phyloP scores from a whole-genome alignment of 257 asterid species.

The Linaria vulgaris region DNA sequence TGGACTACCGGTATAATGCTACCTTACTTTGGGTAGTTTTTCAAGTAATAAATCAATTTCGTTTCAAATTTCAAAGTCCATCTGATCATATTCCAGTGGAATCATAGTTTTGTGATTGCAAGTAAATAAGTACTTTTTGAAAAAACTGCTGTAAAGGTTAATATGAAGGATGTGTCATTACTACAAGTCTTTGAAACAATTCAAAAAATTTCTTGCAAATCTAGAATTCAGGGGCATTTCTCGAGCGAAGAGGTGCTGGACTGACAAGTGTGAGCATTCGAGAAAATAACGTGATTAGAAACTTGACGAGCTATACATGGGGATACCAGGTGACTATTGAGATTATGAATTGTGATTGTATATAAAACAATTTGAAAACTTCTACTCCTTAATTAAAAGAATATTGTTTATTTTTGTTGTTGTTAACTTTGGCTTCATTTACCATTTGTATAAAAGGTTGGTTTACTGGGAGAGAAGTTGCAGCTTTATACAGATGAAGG shows the following conservation, averaged over 20 bases:
- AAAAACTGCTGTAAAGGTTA: constrained; percentile 4
- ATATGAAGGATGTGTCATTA: not conserved
- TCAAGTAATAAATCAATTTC: too few relatives aligned
- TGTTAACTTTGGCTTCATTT: too few relatives aligned
- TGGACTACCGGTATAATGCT: constrained; percentile 69
- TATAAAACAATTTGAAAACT: too few relatives aligned
- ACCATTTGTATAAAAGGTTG: too few relatives aligned
- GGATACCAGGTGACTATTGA: constrained; percentile 85
- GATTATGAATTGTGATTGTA: too few relatives aligned
- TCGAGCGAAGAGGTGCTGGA: constrained; percentile 64
- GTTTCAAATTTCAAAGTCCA: too few relatives aligned
- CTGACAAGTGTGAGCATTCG: constrained; percentile 41
- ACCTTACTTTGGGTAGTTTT: too few relatives aligned
- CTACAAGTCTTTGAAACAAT: not conserved
- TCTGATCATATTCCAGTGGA: constrained; percentile 4
- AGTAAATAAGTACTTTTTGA: not conserved
- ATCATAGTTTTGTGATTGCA: constrained; percentile 6
- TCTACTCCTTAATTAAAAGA: not conserved
- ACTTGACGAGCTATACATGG: constrained; percentile 49
- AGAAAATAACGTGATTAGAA: constrained; percentile 23
- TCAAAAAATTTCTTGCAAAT: not conserved
- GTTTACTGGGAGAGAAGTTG: constrained; percentile 70
- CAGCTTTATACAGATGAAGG: constrained; percentile 49
- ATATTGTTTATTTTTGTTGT: not conserved
- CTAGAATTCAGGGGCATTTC: constrained; percentile 80